Conservation (phyloP, 2,329 filamentous ascomycete species). For the Elsinoe perseae region DNA sequence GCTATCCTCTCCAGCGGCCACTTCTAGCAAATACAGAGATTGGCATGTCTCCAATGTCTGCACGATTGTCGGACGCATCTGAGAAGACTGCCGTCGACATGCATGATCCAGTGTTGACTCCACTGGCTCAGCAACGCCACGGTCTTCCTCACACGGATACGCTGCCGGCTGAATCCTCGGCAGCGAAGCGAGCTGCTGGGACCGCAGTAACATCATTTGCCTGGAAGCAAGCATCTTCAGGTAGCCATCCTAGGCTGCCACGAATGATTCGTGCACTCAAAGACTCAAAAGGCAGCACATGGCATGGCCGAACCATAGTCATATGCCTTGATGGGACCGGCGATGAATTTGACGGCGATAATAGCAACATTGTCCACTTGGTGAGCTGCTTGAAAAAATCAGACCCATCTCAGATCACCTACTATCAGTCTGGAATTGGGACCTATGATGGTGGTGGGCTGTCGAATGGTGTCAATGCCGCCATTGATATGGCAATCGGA, state of each 20-base stretch:
- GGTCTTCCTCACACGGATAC: too few relatives aligned
- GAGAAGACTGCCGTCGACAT: too few relatives aligned
- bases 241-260: constrained; percentile 20
- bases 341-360: constrained; percentile 38
- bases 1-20: too few relatives aligned
- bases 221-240: constrained; percentile 34
- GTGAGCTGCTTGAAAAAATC: constrained; percentile 40
- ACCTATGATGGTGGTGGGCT: constrained; percentile 38
- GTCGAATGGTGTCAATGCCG: constrained; percentile 33
- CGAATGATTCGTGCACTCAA: constrained; percentile 26
- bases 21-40: too few relatives aligned
- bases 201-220: too few relatives aligned
- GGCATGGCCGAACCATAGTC: constrained; percentile 30
- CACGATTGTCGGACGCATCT: too few relatives aligned
- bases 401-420: constrained; percentile 32
- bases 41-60: too few relatives aligned
- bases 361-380: constrained; percentile 41
- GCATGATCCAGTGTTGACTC: too few relatives aligned
- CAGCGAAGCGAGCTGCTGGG: too few relatives aligned
- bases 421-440: constrained; percentile 42
- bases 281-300: constrained; percentile 20
- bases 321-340: constrained; percentile 41
- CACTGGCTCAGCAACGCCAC: too few relatives aligned
- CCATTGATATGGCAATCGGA: constrained; percentile 39
- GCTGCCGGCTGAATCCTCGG: too few relatives aligned